Evolutionary conservation across 306 rosid species (phyloP), one percentile per base, ranked within the genome.

Genomic region (Lathyrus oleraceus): DNA sequence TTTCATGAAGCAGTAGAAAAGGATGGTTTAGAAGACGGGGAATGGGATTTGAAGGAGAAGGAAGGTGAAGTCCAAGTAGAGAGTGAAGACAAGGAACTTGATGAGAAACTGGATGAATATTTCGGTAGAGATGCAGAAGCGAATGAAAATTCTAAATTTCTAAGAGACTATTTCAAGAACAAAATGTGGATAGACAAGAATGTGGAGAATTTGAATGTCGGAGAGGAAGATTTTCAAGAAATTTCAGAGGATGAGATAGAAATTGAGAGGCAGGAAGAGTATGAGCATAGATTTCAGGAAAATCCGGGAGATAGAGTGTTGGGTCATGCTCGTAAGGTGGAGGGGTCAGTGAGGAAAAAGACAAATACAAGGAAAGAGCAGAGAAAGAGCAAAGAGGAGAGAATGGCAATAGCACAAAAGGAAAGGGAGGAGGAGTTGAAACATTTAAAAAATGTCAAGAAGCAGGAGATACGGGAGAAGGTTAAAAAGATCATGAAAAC

Each of bases 341-440:
- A 87, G 75, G 97, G 89, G 17, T 81, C 97, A 0, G 99, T 88
- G 73, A 88, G 99, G 86, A 90, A 94, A 85, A 89, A 84, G 86
- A 79, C 72, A 38, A 87, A 87, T 58, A 62, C 92, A 0, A 88
- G 97, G 81, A 91, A 85, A 78, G 91, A 90, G 78, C 96, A 88
- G 84, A 80, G 99, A 71, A 88, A 85, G 84, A 86, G 79, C 65
- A 94, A 91, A 82, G 95, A 94, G 70, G 96, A 94, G 84, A 88
- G 96, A 73, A 84, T 84, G 89, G 96, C 85, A 81, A 79, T 82
- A 64, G 91, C 86, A 6, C 86, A 79, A 81, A 73, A 83, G 72
- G 97, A 88, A 86, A 85, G 92, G 86, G 92, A 91, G 79, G 97
- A 88, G 85, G 99, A 94, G 74, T 72, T 94, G 86, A 91, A 89